Conservation (phyloP, 805 yeast species). For the Zygoascus flipseniorum region DNA sequence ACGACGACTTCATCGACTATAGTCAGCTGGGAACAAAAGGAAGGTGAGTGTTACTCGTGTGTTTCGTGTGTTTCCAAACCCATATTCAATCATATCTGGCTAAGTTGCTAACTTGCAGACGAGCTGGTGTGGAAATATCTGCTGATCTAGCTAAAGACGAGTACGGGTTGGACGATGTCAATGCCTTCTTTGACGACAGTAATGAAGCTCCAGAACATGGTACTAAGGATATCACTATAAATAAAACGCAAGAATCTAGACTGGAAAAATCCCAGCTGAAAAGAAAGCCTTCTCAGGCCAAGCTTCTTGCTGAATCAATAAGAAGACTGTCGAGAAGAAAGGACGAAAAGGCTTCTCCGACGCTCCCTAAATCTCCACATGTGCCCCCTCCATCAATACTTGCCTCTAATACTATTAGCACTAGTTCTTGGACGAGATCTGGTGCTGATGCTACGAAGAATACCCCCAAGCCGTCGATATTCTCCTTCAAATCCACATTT, state of each 20-base stretch:
- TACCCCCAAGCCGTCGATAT: not conserved
- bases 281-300: not conserved
- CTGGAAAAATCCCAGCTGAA: not conserved
- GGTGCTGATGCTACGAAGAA: no score
- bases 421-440: no score
- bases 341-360: not conserved
- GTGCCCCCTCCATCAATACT: no score
- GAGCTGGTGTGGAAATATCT: constrained; percentile 14
- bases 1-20: constrained; percentile 4
- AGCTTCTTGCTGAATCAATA: not conserved
- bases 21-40: constrained; percentile 5
- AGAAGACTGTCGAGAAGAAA: not conserved
- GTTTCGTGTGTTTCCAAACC: not conserved
- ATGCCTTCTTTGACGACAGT: constrained; percentile 13
- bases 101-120: constrained; percentile 3
- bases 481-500: not conserved
- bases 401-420: no score
- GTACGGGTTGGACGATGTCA: constrained; percentile 20
- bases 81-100: not conserved
- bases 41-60: constrained; percentile 5
- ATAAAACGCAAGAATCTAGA: no score
- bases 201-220: not conserved
- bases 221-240: not conserved
- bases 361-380: not conserved
- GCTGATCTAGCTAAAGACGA: constrained; percentile 14